Base-by-base conservation (phyloP, 768 basidiomycete species). In the Suillus discolor region DNA sequence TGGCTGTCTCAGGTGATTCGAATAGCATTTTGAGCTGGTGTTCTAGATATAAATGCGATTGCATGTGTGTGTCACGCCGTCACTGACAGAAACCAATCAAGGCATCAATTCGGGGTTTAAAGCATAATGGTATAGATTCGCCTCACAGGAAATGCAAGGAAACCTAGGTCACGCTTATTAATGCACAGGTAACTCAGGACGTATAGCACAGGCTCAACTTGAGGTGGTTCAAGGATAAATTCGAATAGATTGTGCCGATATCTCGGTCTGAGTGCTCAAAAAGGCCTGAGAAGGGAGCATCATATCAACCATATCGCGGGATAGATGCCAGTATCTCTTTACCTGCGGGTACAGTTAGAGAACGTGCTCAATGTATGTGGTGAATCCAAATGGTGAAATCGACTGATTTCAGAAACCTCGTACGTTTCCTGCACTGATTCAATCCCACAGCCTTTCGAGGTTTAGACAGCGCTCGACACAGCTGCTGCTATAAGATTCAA, bases 1-100 rank as follows among this genome's bases (percentile, higher is more conserved):
- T 72, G 13, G 68, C 69, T 15, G 73, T 70, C 25, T 75, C 73
- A 34, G 76, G 75, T 57, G 70, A 67, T 53, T 76, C 75, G 49
- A 68, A 76, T 15, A 76, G 49, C 75, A 76, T 76, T 18, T 53
- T 64, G 25, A 63, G 12, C 61, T 64, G 67, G 34, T 62, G 59
- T 65, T 23, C 51, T 63, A 54, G 69, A 70, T 78, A 77, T 70
- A 69, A 68, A 42, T 70, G 65, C 69, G 65, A 61, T 45, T 39
- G 57, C 70, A 49, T n/a, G 68, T 68, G 61, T 69, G 25, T 60
- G 72, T 64, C 70, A 77, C 74, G 57, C 65, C 66, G 66, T 71
- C 34, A 65, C 69, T 67, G 62, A 25, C 64, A 65, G 69, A 66
- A 65, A 62, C 53, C 6, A n/a, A 61, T 61, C 59, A 41, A 23